A percentile compares a stretch with the other conserved stretches of the same genome.
Evolutionary conservation across 2,329 filamentous ascomycete species (phyloP).

Genomic region (Talaromyces amestolkiae): DNA sequence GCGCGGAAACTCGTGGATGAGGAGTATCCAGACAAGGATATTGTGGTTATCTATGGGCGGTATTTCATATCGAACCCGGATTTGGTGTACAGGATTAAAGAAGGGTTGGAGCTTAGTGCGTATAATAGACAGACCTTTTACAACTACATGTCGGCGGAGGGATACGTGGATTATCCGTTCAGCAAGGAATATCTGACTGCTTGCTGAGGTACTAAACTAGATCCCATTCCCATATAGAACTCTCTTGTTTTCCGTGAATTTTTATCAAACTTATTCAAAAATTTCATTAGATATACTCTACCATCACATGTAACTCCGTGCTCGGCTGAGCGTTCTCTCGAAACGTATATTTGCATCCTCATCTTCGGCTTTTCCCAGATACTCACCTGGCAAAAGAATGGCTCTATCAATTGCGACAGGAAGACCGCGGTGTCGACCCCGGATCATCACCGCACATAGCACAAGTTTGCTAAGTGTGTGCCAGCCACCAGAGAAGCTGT

Average conservation of each 20-base stretch:
- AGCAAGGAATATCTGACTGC: slow-evolving; percentile 28
- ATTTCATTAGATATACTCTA: no score
- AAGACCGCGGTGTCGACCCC: slow-evolving; percentile 51
- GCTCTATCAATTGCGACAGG: slow-evolving; percentile 50
- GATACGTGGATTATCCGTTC: slow-evolving; percentile 35
- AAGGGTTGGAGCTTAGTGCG: slow-evolving; percentile 21
- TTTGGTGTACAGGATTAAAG: slow-evolving; percentile 23
- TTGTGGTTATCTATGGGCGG: slow-evolving; percentile 37
- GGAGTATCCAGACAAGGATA: slow-evolving; percentile 19
- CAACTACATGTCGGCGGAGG: slow-evolving; percentile 8
- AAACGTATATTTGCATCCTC: slow-evolving; percentile 21
- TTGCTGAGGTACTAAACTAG: background rate
- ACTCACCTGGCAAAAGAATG: slow-evolving; percentile 29
- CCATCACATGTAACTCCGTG: background rate
- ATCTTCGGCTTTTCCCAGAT: slow-evolving; percentile 19
- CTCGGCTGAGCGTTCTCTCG: background rate
- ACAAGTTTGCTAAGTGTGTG: slow-evolving; percentile 49
- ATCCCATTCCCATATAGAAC: background rate
- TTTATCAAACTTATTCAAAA: no score
- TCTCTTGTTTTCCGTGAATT: background rate
- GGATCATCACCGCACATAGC: slow-evolving; percentile 50
- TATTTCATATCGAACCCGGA: slow-evolving; percentile 29
- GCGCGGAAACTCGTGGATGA: slow-evolving; percentile 36
- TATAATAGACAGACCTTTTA: slow-evolving; percentile 26
- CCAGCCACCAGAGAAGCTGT: slow-evolving; percentile 49